Evolutionary conservation across 345 rosid genomes (phyloP).

Genomic region (Euphorbia lathyris): DNA sequence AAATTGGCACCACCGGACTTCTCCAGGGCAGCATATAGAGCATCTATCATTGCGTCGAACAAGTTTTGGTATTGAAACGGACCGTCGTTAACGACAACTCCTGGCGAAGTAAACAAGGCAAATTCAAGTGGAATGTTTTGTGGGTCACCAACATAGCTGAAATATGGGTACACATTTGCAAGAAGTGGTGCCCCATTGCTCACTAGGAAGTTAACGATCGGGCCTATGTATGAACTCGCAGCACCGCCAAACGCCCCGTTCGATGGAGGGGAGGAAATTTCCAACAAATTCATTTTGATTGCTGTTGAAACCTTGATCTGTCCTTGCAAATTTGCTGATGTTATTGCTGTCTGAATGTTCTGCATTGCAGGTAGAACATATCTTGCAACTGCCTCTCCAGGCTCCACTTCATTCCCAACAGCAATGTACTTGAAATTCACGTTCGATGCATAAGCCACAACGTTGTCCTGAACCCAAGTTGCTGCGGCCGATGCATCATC

Average conservation of each 20-base stretch:
- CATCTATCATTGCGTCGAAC: conserved; percentile 28
- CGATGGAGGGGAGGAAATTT: conserved; percentile 33
- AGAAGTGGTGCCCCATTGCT: conserved; percentile 21
- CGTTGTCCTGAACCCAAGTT: conserved; percentile 36
- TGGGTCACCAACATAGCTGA: neutral
- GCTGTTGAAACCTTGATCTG: conserved; percentile 43
- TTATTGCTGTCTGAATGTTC: conserved; percentile 23
- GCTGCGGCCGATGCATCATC: conserved; percentile 18
- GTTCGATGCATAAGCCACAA: conserved; percentile 23
- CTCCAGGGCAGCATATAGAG: conserved; percentile 21
- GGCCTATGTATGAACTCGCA: conserved; percentile 22
- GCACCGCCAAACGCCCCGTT: conserved; percentile 9
- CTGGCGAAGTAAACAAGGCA: conserved; percentile 17
- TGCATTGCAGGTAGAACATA: conserved; percentile 31
- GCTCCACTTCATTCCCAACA: conserved; percentile 42
- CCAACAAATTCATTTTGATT: conserved; percentile 14
- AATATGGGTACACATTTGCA: conserved; percentile 29
- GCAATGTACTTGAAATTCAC: conserved; percentile 49
- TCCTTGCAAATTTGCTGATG: conserved; percentile 17
- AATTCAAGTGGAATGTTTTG: conserved; percentile 10
- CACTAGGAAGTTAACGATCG: conserved; percentile 25
- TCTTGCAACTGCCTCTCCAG: conserved; percentile 16
- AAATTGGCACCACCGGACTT: conserved; percentile 7
- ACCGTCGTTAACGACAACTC: conserved; percentile 15
- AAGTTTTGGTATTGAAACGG: conserved; percentile 19